Percentiles rank a stretch among this genome's conserved stretches.
Evolutionary conservation across 2,329 filamentous ascomycete species (phyloP).

Genomic region (Talaromyces amestolkiae): DNA sequence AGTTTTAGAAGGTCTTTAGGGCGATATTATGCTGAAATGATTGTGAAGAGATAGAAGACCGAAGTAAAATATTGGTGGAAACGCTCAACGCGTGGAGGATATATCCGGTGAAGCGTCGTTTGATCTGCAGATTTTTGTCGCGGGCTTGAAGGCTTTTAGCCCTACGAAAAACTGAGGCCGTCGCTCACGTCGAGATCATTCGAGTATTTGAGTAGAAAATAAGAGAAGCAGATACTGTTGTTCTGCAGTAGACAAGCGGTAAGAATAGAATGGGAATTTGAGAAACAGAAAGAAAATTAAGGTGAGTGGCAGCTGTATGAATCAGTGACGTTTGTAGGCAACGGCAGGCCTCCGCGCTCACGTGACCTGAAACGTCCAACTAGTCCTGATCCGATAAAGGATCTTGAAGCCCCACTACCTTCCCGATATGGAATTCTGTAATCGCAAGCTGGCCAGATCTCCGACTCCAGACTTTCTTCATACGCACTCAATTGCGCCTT

Average conservation of each 20-base stretch:
- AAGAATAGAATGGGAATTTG: neutral
- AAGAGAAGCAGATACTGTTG: neutral
- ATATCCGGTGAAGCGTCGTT: neutral
- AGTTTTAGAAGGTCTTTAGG: neutral
- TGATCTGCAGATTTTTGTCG: slow-evolving; percentile 8
- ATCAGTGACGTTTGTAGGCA: slow-evolving; percentile 19
- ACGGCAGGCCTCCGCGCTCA: slow-evolving; percentile 1
- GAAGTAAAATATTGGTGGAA: neutral
- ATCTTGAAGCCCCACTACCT: slow-evolving; percentile 6
- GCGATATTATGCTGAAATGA: neutral
- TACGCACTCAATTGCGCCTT: slow-evolving; percentile 4
- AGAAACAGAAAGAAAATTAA: neutral
- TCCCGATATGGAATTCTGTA: slow-evolving; percentile 17
- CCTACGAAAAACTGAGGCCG: neutral
- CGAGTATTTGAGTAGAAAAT: neutral
- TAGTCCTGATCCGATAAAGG: neutral
- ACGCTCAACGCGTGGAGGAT: neutral
- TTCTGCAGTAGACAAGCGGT: neutral
- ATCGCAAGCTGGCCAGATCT: slow-evolving; percentile 22
- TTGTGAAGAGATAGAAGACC: neutral
- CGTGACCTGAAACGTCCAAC: neutral
- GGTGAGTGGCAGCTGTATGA: neutral
- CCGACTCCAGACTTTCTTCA: slow-evolving; percentile 11
- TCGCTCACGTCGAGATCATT: neutral
- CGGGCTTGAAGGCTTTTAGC: neutral